Percentiles rank a stretch among this genome's conserved stretches.
Evolutionary conservation across 2,329 filamentous ascomycete species (phyloP).

Genomic region (Aspergillus piperis): DNA sequence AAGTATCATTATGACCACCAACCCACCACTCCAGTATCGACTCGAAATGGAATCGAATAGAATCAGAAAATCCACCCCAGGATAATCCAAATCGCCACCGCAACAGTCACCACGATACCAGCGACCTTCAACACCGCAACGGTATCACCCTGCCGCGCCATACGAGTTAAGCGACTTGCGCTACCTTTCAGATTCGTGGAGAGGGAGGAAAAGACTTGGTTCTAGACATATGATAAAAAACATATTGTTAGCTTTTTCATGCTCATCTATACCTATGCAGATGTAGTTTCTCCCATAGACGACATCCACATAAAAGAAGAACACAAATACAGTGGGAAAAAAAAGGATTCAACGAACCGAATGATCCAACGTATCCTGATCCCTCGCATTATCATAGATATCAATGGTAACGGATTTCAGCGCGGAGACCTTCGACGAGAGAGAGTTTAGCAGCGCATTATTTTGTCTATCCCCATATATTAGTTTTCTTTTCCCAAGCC

Average conservation of each 20-base stretch:
- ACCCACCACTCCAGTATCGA: not conserved
- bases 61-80: slow-evolving; percentile 61
- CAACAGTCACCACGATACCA: slow-evolving; percentile 72
- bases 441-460: slow-evolving; percentile 88
- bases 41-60: not conserved
- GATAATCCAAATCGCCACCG: slow-evolving; percentile 76
- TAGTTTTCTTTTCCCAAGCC: not conserved
- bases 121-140: slow-evolving; percentile 87
- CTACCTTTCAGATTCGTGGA: slow-evolving; percentile 79
- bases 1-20: not conserved
- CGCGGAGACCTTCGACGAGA: slow-evolving; percentile 86
- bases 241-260: too few relatives aligned
- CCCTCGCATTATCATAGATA: slow-evolving; percentile 93
- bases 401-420: slow-evolving; percentile 93
- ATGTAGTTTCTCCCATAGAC: not conserved
- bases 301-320: not conserved
- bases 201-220: slow-evolving; percentile 89
- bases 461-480: slow-evolving; percentile 65
- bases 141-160: slow-evolving; percentile 89
- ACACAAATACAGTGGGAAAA: not conserved
- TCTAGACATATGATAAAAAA: slow-evolving; percentile 49
- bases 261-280: too few relatives aligned
- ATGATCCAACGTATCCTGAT: slow-evolving; percentile 84
- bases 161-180: slow-evolving; percentile 77
- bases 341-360: slow-evolving; percentile 59